Base-by-base conservation (phyloP, 2,329 filamentous ascomycete genomes). In the Rhexocercosporidium sp. region DNA sequence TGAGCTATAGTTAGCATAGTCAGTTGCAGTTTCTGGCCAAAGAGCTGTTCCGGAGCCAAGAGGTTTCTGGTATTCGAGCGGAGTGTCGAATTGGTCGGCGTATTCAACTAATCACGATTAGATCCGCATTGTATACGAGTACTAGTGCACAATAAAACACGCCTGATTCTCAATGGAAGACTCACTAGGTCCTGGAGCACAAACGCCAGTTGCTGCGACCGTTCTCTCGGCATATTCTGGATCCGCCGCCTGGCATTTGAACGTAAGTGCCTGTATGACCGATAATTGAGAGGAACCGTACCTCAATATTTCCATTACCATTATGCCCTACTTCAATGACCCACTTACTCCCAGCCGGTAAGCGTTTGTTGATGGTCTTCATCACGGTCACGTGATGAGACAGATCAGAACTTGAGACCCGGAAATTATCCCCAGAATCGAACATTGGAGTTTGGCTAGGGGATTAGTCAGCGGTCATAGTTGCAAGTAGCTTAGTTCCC, bases 271-370 rank as follows among this genome's bases (percentile, higher is more conserved):
- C 31, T 7, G 39, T 9, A 16, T 14, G 1, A 34, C 8, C 6
- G 44, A 9, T 47, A 5, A 47, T 47, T 27, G 29, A 5, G 27
- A 53, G n/a, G 8, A 57, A 6, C 3, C 0, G 4, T 25, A 56
- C 65, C 18, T 83, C 80, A 62, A 85, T 82, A 69, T 84, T 83
- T 29, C 83, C 83, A 62, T 85, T 85, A 18, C 83, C 83, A 66
- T 88, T 88, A 77, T 86, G 83, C 6, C 82, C 85, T 49, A 87
- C 76, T 72, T 88, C 85, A 18, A 85, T 79, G 31, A 82, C 82
- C 75, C 83, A 87, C 53, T 76, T 75, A 65, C 84, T 87, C 4
- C 85, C 85, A 4, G 80, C 34, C 34, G 84, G 82, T 71, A 88
- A 78, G 67, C 84, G 84, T 3, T 74, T 77, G 68, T 83, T 83